Conservation (phyloP, 2,329 filamentous ascomycete genomes). For the Xylariaceae sp. region DNA sequence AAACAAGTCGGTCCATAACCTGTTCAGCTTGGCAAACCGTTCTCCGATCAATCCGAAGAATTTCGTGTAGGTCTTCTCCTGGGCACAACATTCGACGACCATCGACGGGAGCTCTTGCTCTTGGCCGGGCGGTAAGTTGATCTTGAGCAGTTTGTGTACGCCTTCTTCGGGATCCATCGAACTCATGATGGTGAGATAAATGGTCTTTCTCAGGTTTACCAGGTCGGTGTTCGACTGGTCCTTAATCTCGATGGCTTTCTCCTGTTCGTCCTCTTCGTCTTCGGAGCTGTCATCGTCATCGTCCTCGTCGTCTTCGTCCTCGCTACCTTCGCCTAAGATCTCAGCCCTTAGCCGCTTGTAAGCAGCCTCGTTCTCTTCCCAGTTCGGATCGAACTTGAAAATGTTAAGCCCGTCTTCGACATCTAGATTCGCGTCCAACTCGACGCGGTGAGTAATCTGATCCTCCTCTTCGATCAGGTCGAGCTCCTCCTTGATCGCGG, state of each 20-base stretch:
- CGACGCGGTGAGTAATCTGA: conserved; percentile 85
- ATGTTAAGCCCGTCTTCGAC: conserved; percentile 86
- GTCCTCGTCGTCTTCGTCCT: conserved; percentile 61
- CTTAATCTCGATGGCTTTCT: conserved; percentile 88
- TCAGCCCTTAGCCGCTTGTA: conserved; percentile 90
- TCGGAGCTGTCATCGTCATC: conserved; percentile 63
- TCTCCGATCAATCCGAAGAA: conserved; percentile 95
- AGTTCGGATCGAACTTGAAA: conserved; percentile 89
- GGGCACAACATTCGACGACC: conserved; percentile 94
- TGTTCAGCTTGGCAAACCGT: conserved; percentile 91
- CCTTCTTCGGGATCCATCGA: conserved; percentile 95
- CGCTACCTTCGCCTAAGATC: conserved; percentile 89
- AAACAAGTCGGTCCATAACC: conserved; percentile 89
- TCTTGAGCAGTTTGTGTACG: conserved; percentile 93
- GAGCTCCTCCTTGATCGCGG: conserved; percentile 82
- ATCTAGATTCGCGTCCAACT: conserved; percentile 77
- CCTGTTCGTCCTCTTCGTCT: conserved; percentile 70
- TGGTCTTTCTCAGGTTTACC: conserved; percentile 86
- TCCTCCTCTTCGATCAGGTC: conserved; percentile 97
- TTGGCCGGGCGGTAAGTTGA: conserved; percentile 79
- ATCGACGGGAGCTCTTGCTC: conserved; percentile 91
- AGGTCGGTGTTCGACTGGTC: conserved; percentile 96
- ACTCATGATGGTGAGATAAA: conserved; percentile 97
- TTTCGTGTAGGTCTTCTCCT: conserved; percentile 95
- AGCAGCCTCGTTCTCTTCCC: conserved; percentile 83